Percentiles rank a stretch among this genome's conserved stretches.
Evolutionary conservation across 1,284 basidiomycete species (phyloP).

Genomic region (Cystobasidium slooffiae): DNA sequence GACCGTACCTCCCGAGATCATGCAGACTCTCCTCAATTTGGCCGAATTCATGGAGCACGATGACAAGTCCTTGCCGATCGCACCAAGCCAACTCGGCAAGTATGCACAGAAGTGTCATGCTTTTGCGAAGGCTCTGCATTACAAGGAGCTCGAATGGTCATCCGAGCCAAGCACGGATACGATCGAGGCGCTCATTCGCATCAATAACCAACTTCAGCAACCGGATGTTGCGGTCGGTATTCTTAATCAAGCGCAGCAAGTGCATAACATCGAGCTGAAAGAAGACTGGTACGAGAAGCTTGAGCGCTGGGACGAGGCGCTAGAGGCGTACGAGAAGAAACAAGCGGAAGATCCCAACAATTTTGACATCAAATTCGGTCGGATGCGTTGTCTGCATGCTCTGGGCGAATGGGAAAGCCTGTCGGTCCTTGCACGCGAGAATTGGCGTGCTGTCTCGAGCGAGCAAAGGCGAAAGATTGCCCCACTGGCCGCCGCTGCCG

Average conservation of each 20-base stretch:
- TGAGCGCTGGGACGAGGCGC: constrained; percentile 93
- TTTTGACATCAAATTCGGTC: constrained; percentile 75
- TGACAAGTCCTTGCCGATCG: constrained; percentile 93
- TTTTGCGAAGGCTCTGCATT: constrained; percentile 97
- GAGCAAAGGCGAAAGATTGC: constrained; percentile 91
- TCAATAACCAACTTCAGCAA: constrained; percentile 97
- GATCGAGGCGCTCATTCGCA: constrained; percentile 92
- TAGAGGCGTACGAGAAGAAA: constrained; percentile 83
- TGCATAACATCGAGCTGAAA: constrained; percentile 69
- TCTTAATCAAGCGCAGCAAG: constrained; percentile 76
- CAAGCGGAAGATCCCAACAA: constrained; percentile 70
- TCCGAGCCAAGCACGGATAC: constrained; percentile 77
- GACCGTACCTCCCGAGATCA: constrained; percentile 82
- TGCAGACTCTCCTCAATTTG: constrained; percentile 92
- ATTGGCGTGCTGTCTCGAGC: constrained; percentile 78
- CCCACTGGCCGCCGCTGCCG: constrained; percentile 93
- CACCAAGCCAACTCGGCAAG: constrained; percentile 89
- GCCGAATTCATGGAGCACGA: constrained; percentile 99
- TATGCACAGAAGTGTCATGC: constrained; percentile 93
- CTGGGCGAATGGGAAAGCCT: constrained; percentile 97
- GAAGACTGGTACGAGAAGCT: constrained; percentile 98
- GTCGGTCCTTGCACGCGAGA: constrained; percentile 81
- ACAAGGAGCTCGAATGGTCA: constrained; percentile 98
- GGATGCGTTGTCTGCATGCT: constrained; percentile 95
- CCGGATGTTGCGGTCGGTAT: constrained; percentile 96